Evolutionary conservation across 2,329 filamentous ascomycete species (phyloP), one percentile per base, ranked within the genome.

Genomic region (Colletotrichum chrysophilum): DNA sequence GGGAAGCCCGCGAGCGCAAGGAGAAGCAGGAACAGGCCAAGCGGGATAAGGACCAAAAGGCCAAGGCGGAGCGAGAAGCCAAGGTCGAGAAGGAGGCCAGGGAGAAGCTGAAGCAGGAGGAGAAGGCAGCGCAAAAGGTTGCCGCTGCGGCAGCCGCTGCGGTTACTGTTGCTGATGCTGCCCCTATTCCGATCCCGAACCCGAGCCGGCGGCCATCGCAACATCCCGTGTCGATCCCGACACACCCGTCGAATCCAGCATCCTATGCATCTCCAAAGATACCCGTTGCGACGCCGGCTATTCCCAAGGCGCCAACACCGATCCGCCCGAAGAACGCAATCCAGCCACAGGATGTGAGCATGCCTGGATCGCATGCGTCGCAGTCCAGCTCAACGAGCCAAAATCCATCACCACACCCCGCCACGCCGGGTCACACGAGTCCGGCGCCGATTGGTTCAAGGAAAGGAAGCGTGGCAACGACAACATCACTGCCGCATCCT

Each of bases 291-390:
- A 97, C 95, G 38, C 96, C 97, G 9, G 93, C 92, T 30, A 86
- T 98, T 62, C 93, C 96, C 14, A 98, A 98, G 83, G 93, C 93
- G 24, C 93, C 95, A 7, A 96, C 95, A 14, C 95, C 96, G 10
- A 93, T 92, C 78, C 94, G 94, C 77, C 90, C 93, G 48, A 93
- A 95, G 71, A 94, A 96, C 76, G 86, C 91, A 62, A 97, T 95
- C 10, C 95, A 97, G 78, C 95, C 97, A 77, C 95, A 97, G 82
- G 93, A 93, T 30, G 92, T 92, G 12, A 91, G 93, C 81, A 88
- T 91, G 9, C 91, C 92, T 8, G 93, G 92, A 66, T 94, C 95
- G 4, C 92, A 94, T 77, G 91, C 92, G 4, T 93, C 94, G 2
- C 91, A 94, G 81, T 89, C 93, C 77, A 87, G 86, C 56, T 88